A percentile compares a stretch with the other conserved stretches of the same genome.
These are phyloP conservation scores for Candida suzukii DNA, from an alignment of 805 yeast species.

Conservation along the genomic window DNA sequence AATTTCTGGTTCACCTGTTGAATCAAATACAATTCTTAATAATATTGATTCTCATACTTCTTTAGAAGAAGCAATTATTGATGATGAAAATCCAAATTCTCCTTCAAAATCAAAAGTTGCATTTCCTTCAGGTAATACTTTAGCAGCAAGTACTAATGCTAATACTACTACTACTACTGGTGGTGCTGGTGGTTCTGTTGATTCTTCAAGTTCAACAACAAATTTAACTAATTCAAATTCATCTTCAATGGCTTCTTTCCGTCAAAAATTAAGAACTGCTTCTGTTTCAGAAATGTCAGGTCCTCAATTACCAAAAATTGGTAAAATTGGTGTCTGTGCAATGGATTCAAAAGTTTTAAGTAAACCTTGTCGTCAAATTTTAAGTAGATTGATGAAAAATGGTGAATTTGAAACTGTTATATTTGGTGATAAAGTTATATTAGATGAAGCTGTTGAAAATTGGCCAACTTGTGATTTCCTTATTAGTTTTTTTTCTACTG, in stretches of 20 bases:
- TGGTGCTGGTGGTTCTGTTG: no score
- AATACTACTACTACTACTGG: background rate
- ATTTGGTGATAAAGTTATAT: conserved; percentile 93
- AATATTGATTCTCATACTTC: no score
- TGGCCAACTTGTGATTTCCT: conserved; percentile 99
- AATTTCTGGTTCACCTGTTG: background rate
- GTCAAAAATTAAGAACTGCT: conserved; percentile 18
- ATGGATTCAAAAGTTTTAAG: conserved; percentile 96
- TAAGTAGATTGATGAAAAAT: conserved; percentile 79
- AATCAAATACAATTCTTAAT: no score
- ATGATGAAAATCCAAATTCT: background rate
- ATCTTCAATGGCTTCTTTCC: background rate
- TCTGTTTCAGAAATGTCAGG: conserved; percentile 34
- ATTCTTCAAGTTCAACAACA: no score
- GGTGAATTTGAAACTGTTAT: conserved; percentile 96
- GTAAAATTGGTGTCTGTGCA: conserved; percentile 97
- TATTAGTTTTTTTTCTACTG: conserved; percentile 88
- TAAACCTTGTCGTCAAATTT: conserved; percentile 89
- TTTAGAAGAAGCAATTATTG: no score
- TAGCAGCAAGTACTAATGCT: background rate
- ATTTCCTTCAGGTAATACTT: background rate
- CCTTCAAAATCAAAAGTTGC: background rate
- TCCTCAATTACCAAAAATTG: conserved; percentile 61
- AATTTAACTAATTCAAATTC: background rate
- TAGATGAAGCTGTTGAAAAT: conserved; percentile 88